Percentiles rank a stretch among this genome's conserved stretches.
These are phyloP conservation scores for Fistulifera solaris DNA, from an alignment of 108 stramenopile species.

Conservation along the genomic window DNA sequence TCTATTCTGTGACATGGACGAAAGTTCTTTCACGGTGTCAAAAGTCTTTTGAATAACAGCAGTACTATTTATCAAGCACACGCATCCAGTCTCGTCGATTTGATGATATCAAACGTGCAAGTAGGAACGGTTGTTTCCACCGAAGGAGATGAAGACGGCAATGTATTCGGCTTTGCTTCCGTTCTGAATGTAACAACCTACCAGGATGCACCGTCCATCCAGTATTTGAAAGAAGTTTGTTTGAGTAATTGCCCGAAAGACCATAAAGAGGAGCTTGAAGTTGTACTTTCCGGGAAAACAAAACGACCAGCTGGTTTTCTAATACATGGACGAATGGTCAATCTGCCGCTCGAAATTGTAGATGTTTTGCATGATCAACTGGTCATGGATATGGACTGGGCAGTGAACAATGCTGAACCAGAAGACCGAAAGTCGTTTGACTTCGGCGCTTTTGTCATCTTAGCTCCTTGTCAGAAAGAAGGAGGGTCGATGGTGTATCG, in stretches of 20 bases:
- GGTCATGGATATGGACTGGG: slow-evolving; percentile 74
- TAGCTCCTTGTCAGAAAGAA: slow-evolving; percentile 47
- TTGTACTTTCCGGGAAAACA: slow-evolving; percentile 63
- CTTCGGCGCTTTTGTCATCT: slow-evolving; percentile 70
- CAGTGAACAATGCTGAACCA: slow-evolving; percentile 42
- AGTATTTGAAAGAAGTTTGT: slow-evolving; percentile 46
- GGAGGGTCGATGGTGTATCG: slow-evolving; percentile 38
- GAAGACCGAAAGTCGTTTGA: slow-evolving; percentile 59
- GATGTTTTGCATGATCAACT: slow-evolving; percentile 72
- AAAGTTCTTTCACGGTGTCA: slow-evolving; percentile 75
- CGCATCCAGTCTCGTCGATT: slow-evolving; percentile 55
- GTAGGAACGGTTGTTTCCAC: slow-evolving; percentile 75
- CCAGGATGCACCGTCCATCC: slow-evolving; percentile 32
- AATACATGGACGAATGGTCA: slow-evolving; percentile 78
- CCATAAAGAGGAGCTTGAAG: slow-evolving; percentile 56
- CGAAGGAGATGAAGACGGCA: slow-evolving; percentile 46
- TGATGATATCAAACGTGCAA: slow-evolving; percentile 61
- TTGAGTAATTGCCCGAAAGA: slow-evolving; percentile 52
- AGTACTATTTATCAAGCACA: slow-evolving; percentile 46
- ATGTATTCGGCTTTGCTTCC: slow-evolving; percentile 76
- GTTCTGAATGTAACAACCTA: slow-evolving; percentile 71
- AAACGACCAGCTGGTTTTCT: slow-evolving; percentile 78
- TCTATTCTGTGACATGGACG: slow-evolving; percentile 75
- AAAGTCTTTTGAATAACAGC: slow-evolving; percentile 40
- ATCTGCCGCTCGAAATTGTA: slow-evolving; percentile 72